phyloP scores from a whole-genome alignment of 2,329 filamentous ascomycete species.

The Clarireedia hainanense region DNA sequence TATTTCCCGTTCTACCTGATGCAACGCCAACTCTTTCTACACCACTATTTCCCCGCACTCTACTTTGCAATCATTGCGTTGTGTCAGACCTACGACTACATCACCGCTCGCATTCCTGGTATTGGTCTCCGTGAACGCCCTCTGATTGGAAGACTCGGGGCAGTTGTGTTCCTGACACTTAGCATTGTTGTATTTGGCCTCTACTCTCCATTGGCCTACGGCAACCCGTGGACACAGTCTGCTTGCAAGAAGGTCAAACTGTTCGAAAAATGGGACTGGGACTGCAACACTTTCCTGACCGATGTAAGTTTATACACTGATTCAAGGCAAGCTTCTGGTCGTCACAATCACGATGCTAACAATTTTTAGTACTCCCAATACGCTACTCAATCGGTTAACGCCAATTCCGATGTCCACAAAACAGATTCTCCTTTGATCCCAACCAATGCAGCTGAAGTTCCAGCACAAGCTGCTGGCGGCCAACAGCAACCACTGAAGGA shows the following conservation, averaged over 20 bases:
- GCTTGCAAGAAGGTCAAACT: constrained; percentile 85
- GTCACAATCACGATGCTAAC: constrained; percentile 13
- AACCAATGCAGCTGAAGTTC: constrained; percentile 22
- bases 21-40: constrained; percentile 94
- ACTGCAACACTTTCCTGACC: constrained; percentile 88
- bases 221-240: constrained; percentile 84
- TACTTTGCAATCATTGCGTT: constrained; percentile 90
- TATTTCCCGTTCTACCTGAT: constrained; percentile 99
- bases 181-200: constrained; percentile 71
- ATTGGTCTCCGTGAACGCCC: constrained; percentile 63
- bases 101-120: constrained; percentile 62
- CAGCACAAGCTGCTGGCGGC: constrained; percentile 15
- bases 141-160: constrained; percentile 64
- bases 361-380: constrained; percentile 31
- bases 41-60: constrained; percentile 96
- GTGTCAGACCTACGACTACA: constrained; percentile 83
- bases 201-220: constrained; percentile 86
- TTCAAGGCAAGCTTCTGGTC: constrained; percentile 11
- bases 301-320: constrained; percentile 56
- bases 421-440: constrained; percentile 24
- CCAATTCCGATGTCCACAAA: constrained; percentile 23
- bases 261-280: constrained; percentile 88
- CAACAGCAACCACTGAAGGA: constrained; percentile 25
- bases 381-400: constrained; percentile 21
- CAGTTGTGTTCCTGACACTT: constrained; percentile 64